These are phyloP conservation scores for Pseudozyma thailandica DNA, from an alignment of 1,284 basidiomycete species.

Conservation along the genomic window DNA sequence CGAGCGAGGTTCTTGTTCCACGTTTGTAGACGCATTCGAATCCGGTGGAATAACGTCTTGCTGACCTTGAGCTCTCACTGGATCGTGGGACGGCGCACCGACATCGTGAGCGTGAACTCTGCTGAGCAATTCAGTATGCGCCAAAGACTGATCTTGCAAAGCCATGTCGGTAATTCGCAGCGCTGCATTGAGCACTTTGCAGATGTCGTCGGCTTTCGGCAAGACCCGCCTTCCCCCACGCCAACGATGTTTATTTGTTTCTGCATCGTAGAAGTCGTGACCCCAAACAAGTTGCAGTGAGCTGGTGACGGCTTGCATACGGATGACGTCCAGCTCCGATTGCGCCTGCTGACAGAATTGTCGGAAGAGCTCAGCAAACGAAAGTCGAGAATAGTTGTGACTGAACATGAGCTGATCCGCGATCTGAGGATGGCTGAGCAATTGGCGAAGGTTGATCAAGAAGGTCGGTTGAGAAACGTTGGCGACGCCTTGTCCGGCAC, in stretches of 20 bases:
- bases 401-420: conserved; percentile 44
- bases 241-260: conserved; percentile 36
- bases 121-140: neutral
- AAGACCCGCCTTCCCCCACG: conserved; percentile 25
- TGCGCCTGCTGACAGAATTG: conserved; percentile 33
- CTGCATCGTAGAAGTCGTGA: conserved; percentile 39
- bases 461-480: conserved; percentile 30
- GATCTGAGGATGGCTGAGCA: conserved; percentile 55
- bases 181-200: conserved; percentile 19
- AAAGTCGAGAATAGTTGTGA: conserved; percentile 35
- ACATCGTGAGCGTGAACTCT: neutral
- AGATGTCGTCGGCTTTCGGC: conserved; percentile 10
- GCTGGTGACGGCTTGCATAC: conserved; percentile 28
- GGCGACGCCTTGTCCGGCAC: conserved; percentile 20
- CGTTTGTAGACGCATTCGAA: neutral
- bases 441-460: conserved; percentile 43
- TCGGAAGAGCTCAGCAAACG: conserved; percentile 47
- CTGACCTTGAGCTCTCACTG: too few species aligned
- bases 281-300: conserved; percentile 46
- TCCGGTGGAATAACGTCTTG: neutral
- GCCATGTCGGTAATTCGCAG: conserved; percentile 18
- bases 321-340: conserved; percentile 32
- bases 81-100: too few species aligned
- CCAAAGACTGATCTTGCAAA: conserved; percentile 17
- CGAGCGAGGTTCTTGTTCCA: neutral